Percentiles rank a stretch among this genome's conserved stretches.
These are phyloP conservation scores for Diaporthe eres DNA, from an alignment of 2,329 filamentous ascomycete genomes.

Conservation along the genomic window DNA sequence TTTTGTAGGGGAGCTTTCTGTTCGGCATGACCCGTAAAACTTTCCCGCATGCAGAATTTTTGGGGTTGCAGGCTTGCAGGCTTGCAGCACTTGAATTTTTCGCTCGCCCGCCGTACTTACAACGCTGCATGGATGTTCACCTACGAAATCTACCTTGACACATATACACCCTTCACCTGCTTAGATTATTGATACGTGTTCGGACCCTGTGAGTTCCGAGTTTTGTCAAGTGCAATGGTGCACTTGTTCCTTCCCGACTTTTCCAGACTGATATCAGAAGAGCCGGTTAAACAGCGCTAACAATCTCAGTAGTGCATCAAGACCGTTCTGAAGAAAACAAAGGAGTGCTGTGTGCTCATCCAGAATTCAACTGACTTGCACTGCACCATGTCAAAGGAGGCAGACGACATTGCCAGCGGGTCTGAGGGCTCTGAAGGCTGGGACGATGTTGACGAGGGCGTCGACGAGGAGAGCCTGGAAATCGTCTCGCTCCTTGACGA, in stretches of 20 bases:
- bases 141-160: slow-evolving; percentile 37
- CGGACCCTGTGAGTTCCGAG: background rate
- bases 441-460: slow-evolving; percentile 55
- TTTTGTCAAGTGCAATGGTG: background rate
- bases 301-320: background rate
- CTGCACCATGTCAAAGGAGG: slow-evolving; percentile 37
- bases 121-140: slow-evolving; percentile 6
- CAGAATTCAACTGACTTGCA: background rate
- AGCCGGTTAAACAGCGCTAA: slow-evolving; percentile 6
- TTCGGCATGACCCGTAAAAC: slow-evolving; percentile 37
- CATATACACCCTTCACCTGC: background rate
- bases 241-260: background rate
- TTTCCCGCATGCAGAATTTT: slow-evolving; percentile 37
- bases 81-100: slow-evolving; percentile 39
- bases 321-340: background rate
- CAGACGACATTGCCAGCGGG: slow-evolving; percentile 47
- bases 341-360: background rate
- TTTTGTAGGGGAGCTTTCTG: slow-evolving; percentile 7
- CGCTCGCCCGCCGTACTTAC: slow-evolving; percentile 11
- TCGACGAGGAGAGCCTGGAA: slow-evolving; percentile 68
- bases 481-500: slow-evolving; percentile 79
- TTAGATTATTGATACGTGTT: background rate
- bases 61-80: slow-evolving; percentile 38
- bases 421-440: slow-evolving; percentile 56
- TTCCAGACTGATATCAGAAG: background rate